Evolutionary conservation across 495 filamentous ascomycete genomes (phyloP).

Genomic region (Diplogelasinospora grovesii): DNA sequence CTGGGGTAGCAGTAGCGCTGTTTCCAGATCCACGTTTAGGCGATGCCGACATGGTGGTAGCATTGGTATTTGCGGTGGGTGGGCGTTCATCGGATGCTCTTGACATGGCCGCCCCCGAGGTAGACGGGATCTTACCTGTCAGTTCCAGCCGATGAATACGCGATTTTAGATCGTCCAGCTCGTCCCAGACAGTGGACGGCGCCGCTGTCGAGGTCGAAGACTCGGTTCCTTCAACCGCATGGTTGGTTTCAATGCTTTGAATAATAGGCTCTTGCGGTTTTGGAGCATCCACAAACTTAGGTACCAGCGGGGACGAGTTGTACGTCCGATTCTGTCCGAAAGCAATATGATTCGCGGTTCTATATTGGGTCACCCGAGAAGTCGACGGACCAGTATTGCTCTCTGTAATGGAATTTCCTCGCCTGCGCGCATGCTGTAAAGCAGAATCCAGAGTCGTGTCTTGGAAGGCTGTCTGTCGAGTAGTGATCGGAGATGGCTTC

Average conservation of each 20-base stretch:
- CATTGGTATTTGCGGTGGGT: constrained; percentile 85
- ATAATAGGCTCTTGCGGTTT: no score
- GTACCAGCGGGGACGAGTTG: constrained; percentile 50
- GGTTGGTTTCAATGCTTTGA: constrained; percentile 23
- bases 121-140: constrained; percentile 77
- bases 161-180: constrained; percentile 91
- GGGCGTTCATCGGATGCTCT: constrained; percentile 73
- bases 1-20: constrained; percentile 28
- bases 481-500: constrained; percentile 36
- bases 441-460: constrained; percentile 37
- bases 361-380: constrained; percentile 38
- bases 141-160: constrained; percentile 88
- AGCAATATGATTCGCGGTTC: constrained; percentile 52
- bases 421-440: constrained; percentile 31
- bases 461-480: constrained; percentile 34
- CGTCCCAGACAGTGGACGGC: constrained; percentile 94
- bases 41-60: constrained; percentile 84
- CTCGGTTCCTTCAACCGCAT: constrained; percentile 57
- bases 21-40: constrained; percentile 59
- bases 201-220: constrained; percentile 81
- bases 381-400: constrained; percentile 18
- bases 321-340: constrained; percentile 46
- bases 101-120: constrained; percentile 71
- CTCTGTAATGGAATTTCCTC: constrained; percentile 34
- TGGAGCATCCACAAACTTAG: constrained; percentile 40